phyloP scores from a whole-genome alignment of 225 moss, liverwort and hornwort species.

The Sphagnum tenellum region DNA sequence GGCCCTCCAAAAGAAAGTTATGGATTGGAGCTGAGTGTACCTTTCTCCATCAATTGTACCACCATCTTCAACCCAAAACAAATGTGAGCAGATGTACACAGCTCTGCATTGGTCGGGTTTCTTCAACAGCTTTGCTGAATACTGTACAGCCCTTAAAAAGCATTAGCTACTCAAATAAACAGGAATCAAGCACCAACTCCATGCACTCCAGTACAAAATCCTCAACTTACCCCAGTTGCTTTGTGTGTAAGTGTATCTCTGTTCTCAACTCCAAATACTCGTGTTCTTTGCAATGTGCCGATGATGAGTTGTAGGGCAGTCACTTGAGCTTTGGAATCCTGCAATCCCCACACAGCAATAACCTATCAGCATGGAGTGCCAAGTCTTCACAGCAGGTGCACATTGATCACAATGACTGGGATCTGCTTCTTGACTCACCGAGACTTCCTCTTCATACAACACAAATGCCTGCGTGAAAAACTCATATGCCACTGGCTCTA shows the following conservation, averaged over 20 bases:
- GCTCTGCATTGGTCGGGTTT: slow-evolving; percentile 97
- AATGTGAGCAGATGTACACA: slow-evolving; percentile 85
- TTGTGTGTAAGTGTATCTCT: slow-evolving; percentile 97
- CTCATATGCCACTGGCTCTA: slow-evolving; percentile 94
- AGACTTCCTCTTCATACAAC: slow-evolving; percentile 92
- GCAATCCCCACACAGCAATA: slow-evolving; percentile 4
- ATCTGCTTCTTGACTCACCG: slow-evolving; percentile 30
- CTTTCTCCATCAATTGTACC: slow-evolving; percentile 94
- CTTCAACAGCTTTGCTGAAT: slow-evolving; percentile 86
- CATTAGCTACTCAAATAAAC: no score
- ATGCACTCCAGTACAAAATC: no score
- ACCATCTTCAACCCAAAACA: slow-evolving; percentile 94
- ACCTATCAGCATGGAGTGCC: no score
- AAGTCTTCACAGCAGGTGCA: no score
- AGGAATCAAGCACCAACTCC: no score
- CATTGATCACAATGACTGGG: no score
- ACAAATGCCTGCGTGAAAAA: slow-evolving; percentile 94
- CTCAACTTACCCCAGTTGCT: slow-evolving; percentile 69
- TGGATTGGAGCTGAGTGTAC: slow-evolving; percentile 13
- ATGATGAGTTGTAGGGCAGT: slow-evolving; percentile 88
- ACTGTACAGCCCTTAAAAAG: slow-evolving; percentile 26
- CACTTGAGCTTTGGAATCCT: slow-evolving; percentile 95
- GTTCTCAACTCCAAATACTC: slow-evolving; percentile 88
- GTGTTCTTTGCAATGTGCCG: slow-evolving; percentile 81
- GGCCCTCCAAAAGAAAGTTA: no score